These are phyloP conservation scores for Tulasnella sp. DNA, from an alignment of 768 basidiomycete genomes.

Conservation along the genomic window DNA sequence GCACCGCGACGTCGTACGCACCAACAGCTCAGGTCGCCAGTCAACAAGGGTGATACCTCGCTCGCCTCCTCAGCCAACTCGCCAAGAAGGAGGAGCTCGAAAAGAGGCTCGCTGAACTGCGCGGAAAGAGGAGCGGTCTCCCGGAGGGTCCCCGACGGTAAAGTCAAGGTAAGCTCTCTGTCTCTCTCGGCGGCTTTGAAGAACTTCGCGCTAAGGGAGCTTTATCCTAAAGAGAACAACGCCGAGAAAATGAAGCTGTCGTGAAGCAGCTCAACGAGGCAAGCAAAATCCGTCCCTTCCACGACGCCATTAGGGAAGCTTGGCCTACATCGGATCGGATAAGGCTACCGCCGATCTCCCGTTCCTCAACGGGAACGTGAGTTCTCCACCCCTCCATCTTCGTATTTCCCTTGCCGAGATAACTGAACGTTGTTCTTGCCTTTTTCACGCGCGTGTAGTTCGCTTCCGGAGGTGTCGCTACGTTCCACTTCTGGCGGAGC, in stretches of 20 bases:
- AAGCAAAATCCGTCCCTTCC: conserved; percentile 76
- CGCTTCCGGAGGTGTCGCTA: conserved; percentile 86
- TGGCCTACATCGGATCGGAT: no score
- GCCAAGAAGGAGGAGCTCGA: conserved; percentile 68
- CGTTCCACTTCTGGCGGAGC: conserved; percentile 81
- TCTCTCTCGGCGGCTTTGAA: no score
- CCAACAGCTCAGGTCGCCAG: conserved; percentile 96
- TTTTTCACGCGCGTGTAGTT: conserved; percentile 44
- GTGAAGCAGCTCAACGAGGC: conserved; percentile 66
- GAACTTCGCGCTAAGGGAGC: no score
- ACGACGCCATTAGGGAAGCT: conserved; percentile 92
- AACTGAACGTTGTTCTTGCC: background rate
- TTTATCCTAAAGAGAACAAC: conserved; percentile 27
- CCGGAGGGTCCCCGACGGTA: conserved; percentile 34
- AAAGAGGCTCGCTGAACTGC: conserved; percentile 40
- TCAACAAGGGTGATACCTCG: conserved; percentile 92
- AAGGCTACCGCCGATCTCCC: conserved; percentile 56
- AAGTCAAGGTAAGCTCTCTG: conserved; percentile 41
- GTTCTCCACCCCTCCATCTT: conserved; percentile 28
- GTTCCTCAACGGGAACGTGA: no score
- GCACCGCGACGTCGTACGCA: conserved; percentile 87
- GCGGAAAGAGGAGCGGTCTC: conserved; percentile 26
- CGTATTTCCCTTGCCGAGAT: no score
- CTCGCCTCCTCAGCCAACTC: conserved; percentile 69
- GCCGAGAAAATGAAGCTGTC: conserved; percentile 51